Base-by-base conservation (phyloP, 2,329 filamentous ascomycete species). In the Pestalotiopsis sp. region DNA sequence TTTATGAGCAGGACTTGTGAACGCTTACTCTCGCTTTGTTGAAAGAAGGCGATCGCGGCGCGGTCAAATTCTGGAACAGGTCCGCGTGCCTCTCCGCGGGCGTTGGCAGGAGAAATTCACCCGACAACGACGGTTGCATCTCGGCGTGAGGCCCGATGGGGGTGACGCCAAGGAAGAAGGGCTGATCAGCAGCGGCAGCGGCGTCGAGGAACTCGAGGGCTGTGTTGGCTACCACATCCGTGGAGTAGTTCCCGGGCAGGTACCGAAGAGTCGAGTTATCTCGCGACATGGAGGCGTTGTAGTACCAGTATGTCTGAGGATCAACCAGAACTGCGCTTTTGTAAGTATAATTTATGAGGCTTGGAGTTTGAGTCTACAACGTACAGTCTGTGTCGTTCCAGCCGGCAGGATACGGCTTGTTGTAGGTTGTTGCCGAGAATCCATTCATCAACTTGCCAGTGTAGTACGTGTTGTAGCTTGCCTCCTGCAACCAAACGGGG, bases 401-500 rank as follows among this genome's bases (percentile, higher is more conserved):
- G 0, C 90, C 90, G 0, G 82, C 83, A 0, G 86, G 83, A 56
- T 80, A 84, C 0, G 90, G 86, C 3, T 82, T 80, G 74, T 91
- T 80, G 75, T 92, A 93, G 68, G 91, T 93, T 0, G 83, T 74
- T 2, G 86, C 81, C 0, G 82, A 87, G 65, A 92, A 90, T 0
- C 85, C 83, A 72, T 93, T 93, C 80, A 91, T 91, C 4, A 93
- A 81, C 75, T 94, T 93, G 20, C 90, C 91, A 0, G 87, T 88
- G 73, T 93, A 93, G 74, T 92, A 93, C 0, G 91, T 93, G 71
- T 88, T 87, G 75, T 93, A 93, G 0, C 90, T 91, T 0, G 87
- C 87, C 4, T 86, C 38, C 49, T 92, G 89, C n/a, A 94, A 78
- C 91, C 91, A 93, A 0, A 93, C 77, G 0, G 91, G 91, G 0